Base-by-base conservation (phyloP, 805 yeast species). In the Torulaspora microellipsoides region DNA sequence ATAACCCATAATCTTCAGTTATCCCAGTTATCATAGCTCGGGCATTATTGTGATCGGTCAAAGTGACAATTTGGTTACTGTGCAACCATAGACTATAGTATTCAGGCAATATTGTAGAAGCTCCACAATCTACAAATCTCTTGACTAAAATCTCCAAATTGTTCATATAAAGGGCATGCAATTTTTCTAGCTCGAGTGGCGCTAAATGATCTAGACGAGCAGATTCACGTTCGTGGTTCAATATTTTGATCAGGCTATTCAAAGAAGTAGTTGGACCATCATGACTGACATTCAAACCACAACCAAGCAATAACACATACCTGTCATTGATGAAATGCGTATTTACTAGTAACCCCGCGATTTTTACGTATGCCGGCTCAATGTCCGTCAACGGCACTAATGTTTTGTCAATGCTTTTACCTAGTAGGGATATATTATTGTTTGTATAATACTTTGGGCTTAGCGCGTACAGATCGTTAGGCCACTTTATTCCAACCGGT, bases 211-310 rank as follows among this genome's bases (percentile, higher is more conserved):
- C 56, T 38, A 66, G 56, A 0, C 82, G 81, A 4, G 63, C 55
- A 0, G 51, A 40, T 2, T 58, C 66, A 50, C 87, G 68, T 20
- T 73, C 61, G 15, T 62, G 66, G 56, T 89, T 89, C 57, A 86
- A 66, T 34, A 75, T 69, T 6, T 71, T 73, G 27, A 93, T 72
- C 41, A 89, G 81, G 7, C 77, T 53, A 58, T 90, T 88, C 36
- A 93, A 66, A 0, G 98, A 90, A 0, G 96, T 87, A 0, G 97
- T 87, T 12, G 99, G 99, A 0, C 90, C 88, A n/a, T 77, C 76
- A 61, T 87, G 89, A 41, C 77, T 77, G 3, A 89, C 80, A 54
- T 91, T 93, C 40, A 89, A 70, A 13, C 99, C 99, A 9, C 86
- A 80, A 0, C 99, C 98, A 60, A 85, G 77, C 6, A 89, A 83